A percentile compares a stretch with the other conserved stretches of the same genome.
Conservation (phyloP, 306 rosid genomes). For the Prunus mira region DNA sequence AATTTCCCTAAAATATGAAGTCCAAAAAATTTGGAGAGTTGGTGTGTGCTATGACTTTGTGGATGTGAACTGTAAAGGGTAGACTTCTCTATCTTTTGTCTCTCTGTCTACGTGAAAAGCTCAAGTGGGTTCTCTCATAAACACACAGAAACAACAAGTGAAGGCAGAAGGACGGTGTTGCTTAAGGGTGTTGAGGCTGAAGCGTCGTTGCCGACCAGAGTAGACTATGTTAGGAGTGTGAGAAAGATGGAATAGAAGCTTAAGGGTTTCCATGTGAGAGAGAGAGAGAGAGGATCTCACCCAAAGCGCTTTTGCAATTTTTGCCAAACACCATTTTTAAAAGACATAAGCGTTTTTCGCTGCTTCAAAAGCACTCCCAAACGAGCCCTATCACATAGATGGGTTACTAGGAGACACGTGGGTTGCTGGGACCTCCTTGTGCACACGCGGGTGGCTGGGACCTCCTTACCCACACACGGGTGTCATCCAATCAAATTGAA, state of each 20-base stretch:
- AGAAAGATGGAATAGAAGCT: no score
- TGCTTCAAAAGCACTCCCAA: no score
- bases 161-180: background rate
- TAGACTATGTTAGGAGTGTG: slow-evolving; percentile 14
- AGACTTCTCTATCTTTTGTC: background rate
- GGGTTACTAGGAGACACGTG: background rate
- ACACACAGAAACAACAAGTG: background rate
- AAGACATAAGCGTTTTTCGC: no score
- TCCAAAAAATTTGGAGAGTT: background rate
- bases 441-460: background rate
- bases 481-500: background rate
- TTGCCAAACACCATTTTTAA: no score
- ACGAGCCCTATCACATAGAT: background rate
- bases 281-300: no score
- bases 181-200: background rate
- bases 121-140: background rate
- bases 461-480: no score
- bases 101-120: background rate
- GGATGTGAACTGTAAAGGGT: background rate
- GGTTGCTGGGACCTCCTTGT: background rate
- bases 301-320: no score
- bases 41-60: background rate
- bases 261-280: no score
- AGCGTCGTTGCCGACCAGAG: slow-evolving; percentile 30
- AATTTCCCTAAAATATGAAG: background rate